Evolutionary conservation across 306 rosid species (phyloP).

Genomic region (Cucurbita pepo): DNA sequence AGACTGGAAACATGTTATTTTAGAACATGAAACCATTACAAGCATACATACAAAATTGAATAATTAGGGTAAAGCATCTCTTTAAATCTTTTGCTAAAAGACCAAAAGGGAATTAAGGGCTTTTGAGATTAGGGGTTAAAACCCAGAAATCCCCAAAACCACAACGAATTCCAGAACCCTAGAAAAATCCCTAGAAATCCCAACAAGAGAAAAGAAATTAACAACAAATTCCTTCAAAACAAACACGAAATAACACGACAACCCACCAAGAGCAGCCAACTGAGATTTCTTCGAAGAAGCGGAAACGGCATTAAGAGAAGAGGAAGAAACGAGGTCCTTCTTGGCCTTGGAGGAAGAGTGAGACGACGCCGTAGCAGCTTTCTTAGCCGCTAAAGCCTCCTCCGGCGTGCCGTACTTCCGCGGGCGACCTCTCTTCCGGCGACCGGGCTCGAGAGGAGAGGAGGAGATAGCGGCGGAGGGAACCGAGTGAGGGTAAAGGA

Average conservation of each 20-base stretch:
- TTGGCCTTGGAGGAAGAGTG: constrained; percentile 37
- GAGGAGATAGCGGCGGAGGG: constrained; percentile 52
- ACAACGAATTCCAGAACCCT: neutral
- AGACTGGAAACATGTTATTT: neutral
- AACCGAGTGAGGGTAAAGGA: constrained; percentile 57
- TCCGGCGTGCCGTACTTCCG: constrained; percentile 81
- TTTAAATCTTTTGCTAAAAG: neutral
- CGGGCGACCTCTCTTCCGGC: constrained; percentile 84
- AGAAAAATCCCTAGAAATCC: neutral
- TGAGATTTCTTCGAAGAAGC: constrained; percentile 51
- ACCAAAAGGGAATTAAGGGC: neutral
- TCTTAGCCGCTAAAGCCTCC: constrained; percentile 79
- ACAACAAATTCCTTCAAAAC: neutral
- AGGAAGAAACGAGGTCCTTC: constrained; percentile 16
- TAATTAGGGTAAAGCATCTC: neutral
- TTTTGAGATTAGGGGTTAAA: neutral
- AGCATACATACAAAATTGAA: neutral
- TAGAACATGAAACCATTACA: neutral
- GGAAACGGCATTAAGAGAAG: constrained; percentile 6
- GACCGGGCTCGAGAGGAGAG: constrained; percentile 41
- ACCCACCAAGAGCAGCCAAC: constrained; percentile 35
- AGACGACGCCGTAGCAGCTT: constrained; percentile 67
- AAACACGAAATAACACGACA: no score
- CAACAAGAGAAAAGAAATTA: neutral
- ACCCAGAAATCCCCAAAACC: neutral